Evolutionary conservation across 805 yeast species (phyloP), one percentile per base, ranked within the genome.

Genomic region (Starmera dryadoides): DNA sequence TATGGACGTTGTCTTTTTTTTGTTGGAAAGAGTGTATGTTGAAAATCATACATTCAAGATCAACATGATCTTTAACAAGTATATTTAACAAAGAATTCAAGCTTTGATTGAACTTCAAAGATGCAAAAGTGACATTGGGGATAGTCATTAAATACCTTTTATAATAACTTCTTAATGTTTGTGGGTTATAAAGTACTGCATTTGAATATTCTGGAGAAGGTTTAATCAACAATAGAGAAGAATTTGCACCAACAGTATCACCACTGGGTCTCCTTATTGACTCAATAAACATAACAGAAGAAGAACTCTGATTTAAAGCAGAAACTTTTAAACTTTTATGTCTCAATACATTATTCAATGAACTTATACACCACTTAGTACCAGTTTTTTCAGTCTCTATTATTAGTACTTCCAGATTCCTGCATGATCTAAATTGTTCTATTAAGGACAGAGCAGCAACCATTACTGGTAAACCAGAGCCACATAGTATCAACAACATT

Each of bases 201-300:
- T 21, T 16, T 5, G 46, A 35, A 6, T 16, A 9, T 5, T 33
- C 31, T 18, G 48, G 48, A 4, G 47, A 45, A 11, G 47, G 48
- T 19, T 34, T 28, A 4, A 43, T 17, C 2, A 19, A 12, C 20
- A 45, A 28, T 4, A 39, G n/a, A n/a, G n/a, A n/a, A n/a, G n/a
- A n/a, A n/a, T n/a, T n/a, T n/a, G n/a, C n/a, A n/a, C n/a, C 17
- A 15, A 26, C 31, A 36, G 35, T 42, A 41, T 18, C 31, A 16
- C 3, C 34, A 25, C 17, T 15, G 17, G 28, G 6, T 14, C 39
- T 20, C 3, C 30, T 28, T 3, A 42, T 39, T 0, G 43, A 40
- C 3, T 34, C 34, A 16, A 45, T 16, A 21, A 40, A 45, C 39
- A 42, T 43, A 20, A 38, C 36, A 3, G 48, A 45, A 2, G 48